Conservation (phyloP, 495 filamentous ascomycete species). For the Penicillium lividum region DNA sequence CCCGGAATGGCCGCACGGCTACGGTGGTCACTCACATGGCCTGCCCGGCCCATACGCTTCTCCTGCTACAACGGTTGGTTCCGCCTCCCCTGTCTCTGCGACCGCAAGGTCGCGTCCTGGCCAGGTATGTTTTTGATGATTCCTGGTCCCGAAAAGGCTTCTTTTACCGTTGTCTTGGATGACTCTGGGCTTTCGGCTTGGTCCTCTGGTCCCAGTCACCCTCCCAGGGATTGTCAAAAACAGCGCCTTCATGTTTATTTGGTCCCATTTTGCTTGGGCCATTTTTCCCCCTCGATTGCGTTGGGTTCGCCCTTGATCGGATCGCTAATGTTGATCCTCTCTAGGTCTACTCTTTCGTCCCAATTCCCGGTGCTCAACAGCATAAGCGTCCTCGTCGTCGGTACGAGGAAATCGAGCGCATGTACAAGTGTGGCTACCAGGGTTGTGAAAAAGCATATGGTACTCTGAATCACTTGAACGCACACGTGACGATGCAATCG, state of each 20-base stretch:
- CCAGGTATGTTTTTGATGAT: constrained; percentile 67
- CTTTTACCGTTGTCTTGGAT: constrained; percentile 39
- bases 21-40: constrained; percentile 62
- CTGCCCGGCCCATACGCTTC: constrained; percentile 64
- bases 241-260: constrained; percentile 20
- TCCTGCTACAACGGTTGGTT: constrained; percentile 60
- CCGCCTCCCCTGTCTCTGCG: constrained; percentile 54
- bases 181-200: constrained; percentile 19
- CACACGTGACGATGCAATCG: constrained; percentile 97
- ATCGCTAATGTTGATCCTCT: constrained; percentile 2
- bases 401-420: constrained; percentile 98
- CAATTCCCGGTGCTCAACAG: constrained; percentile 95
- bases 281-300: constrained; percentile 4
- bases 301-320: constrained; percentile 1
- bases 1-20: constrained; percentile 80
- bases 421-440: constrained; percentile 99
- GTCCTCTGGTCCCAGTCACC: constrained; percentile 14
- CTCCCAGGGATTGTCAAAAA: constrained; percentile 35
- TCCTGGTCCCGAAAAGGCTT: constrained; percentile 34
- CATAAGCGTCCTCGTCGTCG: constrained; percentile 93
- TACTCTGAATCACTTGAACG: constrained; percentile 93
- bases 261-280: constrained; percentile 10
- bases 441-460: constrained; percentile 98
- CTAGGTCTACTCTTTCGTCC: constrained; percentile 97
- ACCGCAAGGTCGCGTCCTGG: constrained; percentile 63